A percentile compares a stretch with the other conserved stretches of the same genome.
These are phyloP conservation scores for Quercus suber DNA, from an alignment of 306 rosid genomes.

Conservation along the genomic window DNA sequence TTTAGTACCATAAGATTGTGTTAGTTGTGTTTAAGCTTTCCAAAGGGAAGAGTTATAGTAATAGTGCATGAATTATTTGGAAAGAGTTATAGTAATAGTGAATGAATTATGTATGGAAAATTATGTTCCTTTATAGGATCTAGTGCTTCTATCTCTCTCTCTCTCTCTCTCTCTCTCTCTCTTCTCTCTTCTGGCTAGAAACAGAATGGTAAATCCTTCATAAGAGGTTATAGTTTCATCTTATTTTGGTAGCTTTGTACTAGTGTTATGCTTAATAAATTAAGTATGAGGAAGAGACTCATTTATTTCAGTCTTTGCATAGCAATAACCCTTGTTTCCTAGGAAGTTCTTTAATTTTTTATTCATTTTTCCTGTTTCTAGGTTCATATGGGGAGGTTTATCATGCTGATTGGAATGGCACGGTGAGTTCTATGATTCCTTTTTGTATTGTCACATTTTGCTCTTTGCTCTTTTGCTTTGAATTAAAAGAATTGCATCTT, in stretches of 20 bases:
- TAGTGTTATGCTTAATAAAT: background rate
- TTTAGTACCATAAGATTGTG: background rate
- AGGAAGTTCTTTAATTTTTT: conserved; percentile 9
- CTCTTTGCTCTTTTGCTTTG: conserved; percentile 2
- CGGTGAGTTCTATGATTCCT: conserved; percentile 60
- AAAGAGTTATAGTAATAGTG: background rate
- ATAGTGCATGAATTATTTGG: background rate
- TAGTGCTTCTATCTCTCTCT: background rate
- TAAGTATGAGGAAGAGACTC: background rate
- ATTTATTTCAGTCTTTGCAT: background rate
- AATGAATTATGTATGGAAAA: background rate
- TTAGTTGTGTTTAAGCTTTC: background rate
- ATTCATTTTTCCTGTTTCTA: conserved; percentile 33
- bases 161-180: background rate
- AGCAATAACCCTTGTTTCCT: background rate
- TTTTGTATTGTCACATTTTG: background rate
- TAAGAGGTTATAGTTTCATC: background rate
- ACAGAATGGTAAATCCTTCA: background rate
- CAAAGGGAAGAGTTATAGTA: background rate
- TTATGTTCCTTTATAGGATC: background rate
- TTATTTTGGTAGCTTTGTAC: background rate
- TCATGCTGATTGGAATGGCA: conserved; percentile 97
- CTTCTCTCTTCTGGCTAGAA: background rate
- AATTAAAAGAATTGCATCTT: background rate
- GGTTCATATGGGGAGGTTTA: conserved; percentile 99